Conservation (phyloP, 2,329 filamentous ascomycete species). For the Stenocarpella maydis region DNA sequence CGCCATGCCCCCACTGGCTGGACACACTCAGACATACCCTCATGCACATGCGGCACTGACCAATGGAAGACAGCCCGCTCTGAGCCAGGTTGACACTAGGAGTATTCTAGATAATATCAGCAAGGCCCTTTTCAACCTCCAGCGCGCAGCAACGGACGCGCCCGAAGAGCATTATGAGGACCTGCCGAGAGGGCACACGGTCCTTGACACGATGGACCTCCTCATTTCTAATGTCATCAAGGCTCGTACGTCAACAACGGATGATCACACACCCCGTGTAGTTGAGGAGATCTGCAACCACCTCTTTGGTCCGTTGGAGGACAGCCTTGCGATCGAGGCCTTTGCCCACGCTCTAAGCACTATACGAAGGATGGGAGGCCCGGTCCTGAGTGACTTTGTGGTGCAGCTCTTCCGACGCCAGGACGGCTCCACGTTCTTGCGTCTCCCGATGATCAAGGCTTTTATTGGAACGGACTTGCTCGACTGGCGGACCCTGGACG, state of each 20-base stretch:
- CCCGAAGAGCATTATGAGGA: slow-evolving; percentile 68
- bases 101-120: slow-evolving; percentile 62
- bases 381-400: slow-evolving; percentile 62
- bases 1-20: slow-evolving; percentile 60
- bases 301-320: slow-evolving; percentile 63
- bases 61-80: slow-evolving; percentile 59
- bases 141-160: slow-evolving; percentile 60
- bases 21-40: slow-evolving; percentile 64
- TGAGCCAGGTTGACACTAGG: slow-evolving; percentile 61
- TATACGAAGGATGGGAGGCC: slow-evolving; percentile 66
- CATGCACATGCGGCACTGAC: slow-evolving; percentile 58
- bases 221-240: slow-evolving; percentile 70
- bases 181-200: slow-evolving; percentile 64
- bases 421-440: slow-evolving; percentile 63
- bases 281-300: slow-evolving; percentile 67
- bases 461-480: slow-evolving; percentile 67
- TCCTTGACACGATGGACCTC: slow-evolving; percentile 70
- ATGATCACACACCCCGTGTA: slow-evolving; percentile 66
- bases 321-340: slow-evolving; percentile 66
- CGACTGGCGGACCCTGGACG: slow-evolving; percentile 72
- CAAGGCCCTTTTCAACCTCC: slow-evolving; percentile 66
- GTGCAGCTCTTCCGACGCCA: slow-evolving; percentile 65
- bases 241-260: slow-evolving; percentile 63
- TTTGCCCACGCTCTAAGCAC: slow-evolving; percentile 69
- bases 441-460: slow-evolving; percentile 64